These are phyloP conservation scores for Serendipita sp. DNA, from an alignment of 768 basidiomycete genomes.

Conservation along the genomic window DNA sequence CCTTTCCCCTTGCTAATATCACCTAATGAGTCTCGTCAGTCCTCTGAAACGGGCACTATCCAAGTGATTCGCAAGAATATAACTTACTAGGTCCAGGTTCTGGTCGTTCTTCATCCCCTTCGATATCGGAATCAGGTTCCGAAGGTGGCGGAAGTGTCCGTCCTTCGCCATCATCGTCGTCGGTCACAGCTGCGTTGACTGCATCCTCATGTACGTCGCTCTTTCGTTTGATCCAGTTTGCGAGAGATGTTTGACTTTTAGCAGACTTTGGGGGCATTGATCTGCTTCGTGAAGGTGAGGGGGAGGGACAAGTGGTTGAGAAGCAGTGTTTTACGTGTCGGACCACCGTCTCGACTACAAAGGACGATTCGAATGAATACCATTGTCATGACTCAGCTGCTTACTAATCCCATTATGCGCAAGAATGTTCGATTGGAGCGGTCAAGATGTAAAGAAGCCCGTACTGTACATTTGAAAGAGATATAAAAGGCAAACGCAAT, in stretches of 20 bases:
- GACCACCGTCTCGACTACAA: too few relatives aligned
- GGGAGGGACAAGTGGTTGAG: too few relatives aligned
- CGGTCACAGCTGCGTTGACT: background rate
- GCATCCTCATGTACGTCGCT: background rate
- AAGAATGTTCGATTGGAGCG: too few relatives aligned
- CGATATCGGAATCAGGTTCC: background rate
- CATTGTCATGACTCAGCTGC: too few relatives aligned
- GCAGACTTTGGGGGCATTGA: background rate
- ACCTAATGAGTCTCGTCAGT: background rate
- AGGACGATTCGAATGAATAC: too few relatives aligned
- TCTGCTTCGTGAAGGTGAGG: too few relatives aligned
- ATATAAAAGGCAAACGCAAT: too few relatives aligned
- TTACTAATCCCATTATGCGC: too few relatives aligned
- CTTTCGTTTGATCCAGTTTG: background rate
- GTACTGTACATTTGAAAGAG: too few relatives aligned
- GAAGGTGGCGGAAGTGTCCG: background rate
- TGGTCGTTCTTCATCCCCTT: background rate
- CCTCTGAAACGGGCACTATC: background rate
- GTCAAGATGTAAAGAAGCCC: too few relatives aligned
- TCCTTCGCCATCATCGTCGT: background rate
- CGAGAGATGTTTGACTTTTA: background rate
- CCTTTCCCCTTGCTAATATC: background rate
- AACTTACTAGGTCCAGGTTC: background rate
- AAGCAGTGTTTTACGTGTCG: too few relatives aligned
- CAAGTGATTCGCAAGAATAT: background rate